A percentile compares a stretch with the other conserved stretches of the same genome.
Evolutionary conservation across 2,329 filamentous ascomycete genomes (phyloP).

Genomic region (Pleoardoris graminearum): DNA sequence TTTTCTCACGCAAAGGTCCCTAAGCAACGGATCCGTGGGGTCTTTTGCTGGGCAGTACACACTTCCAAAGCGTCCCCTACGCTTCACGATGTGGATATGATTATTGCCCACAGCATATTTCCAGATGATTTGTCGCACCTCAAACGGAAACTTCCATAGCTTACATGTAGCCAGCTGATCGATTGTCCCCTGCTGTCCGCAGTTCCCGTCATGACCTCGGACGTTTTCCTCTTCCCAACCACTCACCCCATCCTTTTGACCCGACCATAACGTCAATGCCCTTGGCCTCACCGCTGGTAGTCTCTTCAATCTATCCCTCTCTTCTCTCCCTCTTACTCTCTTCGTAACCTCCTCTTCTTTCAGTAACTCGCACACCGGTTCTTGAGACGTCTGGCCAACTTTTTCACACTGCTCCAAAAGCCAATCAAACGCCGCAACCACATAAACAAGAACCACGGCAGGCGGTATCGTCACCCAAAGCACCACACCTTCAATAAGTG

Average conservation of each 20-base stretch:
- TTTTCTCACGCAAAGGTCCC: slow-evolving; percentile 6
- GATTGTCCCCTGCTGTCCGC: neutral
- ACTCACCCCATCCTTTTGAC: neutral
- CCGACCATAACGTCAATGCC: slow-evolving; percentile 6
- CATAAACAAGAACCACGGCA: neutral
- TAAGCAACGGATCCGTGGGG: neutral
- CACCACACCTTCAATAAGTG: neutral
- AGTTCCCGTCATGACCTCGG: neutral
- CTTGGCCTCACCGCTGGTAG: slow-evolving; percentile 1
- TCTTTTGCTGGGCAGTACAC: slow-evolving; percentile 8
- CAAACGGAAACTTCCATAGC: slow-evolving; percentile 7
- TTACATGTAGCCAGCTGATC: slow-evolving; percentile 1
- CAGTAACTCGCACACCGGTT: neutral
- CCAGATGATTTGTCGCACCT: slow-evolving; percentile 7
- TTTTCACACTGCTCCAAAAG: neutral
- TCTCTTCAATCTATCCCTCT: neutral
- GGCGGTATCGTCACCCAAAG: neutral
- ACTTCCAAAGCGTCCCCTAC: slow-evolving; percentile 2
- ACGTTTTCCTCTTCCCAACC: neutral
- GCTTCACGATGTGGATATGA: slow-evolving; percentile 13
- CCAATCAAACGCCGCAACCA: neutral
- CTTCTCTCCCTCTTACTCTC: neutral
- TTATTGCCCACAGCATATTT: slow-evolving; percentile 10
- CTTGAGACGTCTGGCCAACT: neutral
- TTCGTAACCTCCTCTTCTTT: neutral